Evolutionary conservation across 352 stramenopile genomes (phyloP).

Genomic region (Phytopythium boreale): DNA sequence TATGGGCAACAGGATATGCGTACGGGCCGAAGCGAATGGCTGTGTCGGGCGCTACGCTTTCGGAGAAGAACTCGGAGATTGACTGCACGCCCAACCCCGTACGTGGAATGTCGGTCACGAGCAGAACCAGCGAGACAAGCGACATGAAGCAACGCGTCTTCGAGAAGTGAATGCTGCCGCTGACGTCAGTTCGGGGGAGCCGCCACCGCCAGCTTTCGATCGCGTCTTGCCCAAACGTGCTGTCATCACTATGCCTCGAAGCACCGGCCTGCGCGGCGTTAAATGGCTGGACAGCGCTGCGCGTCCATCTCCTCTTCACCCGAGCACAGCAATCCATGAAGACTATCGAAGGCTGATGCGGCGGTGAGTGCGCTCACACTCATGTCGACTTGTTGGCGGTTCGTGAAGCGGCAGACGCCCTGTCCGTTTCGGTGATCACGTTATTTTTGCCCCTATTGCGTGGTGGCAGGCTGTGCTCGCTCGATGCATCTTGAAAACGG

Average conservation of each 20-base stretch:
- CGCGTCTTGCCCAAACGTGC: not conserved
- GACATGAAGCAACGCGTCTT: slow-evolving; percentile 31
- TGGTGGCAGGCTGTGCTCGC: too few relatives aligned
- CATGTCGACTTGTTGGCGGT: not conserved
- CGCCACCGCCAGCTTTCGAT: not conserved
- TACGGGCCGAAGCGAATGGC: slow-evolving; percentile 41
- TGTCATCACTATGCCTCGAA: not conserved
- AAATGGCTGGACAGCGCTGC: not conserved
- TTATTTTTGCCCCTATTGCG: not conserved
- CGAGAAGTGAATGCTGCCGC: slow-evolving; percentile 22
- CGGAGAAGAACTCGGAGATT: slow-evolving; percentile 22
- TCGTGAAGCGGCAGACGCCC: not conserved
- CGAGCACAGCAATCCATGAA: not conserved
- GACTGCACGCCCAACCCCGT: slow-evolving; percentile 31
- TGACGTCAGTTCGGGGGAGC: slow-evolving; percentile 23
- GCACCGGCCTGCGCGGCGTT: not conserved
- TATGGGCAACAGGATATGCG: slow-evolving; percentile 36
- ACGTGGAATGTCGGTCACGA: slow-evolving; percentile 50
- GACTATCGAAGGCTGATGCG: not conserved
- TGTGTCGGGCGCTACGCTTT: slow-evolving; percentile 19
- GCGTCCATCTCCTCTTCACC: not conserved
- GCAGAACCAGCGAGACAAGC: slow-evolving; percentile 29
- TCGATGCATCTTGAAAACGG: not conserved
- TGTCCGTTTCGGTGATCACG: not conserved
- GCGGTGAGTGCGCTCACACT: not conserved